These are phyloP conservation scores for Paramarasmius palmivorus DNA, from an alignment of 1,284 basidiomycete genomes.

Conservation along the genomic window DNA sequence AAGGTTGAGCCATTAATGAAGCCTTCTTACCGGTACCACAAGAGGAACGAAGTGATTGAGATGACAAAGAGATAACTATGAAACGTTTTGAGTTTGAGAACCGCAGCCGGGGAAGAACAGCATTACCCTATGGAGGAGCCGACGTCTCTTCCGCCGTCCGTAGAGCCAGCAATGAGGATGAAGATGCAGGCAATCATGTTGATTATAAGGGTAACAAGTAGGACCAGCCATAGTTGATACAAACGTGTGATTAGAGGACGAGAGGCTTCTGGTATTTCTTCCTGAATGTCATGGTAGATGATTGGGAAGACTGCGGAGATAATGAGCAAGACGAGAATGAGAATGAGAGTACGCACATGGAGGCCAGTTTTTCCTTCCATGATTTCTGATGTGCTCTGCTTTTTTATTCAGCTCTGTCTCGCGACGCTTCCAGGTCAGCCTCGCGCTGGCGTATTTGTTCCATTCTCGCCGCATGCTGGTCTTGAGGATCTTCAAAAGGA, in stretches of 20 bases:
- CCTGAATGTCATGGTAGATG: constrained; percentile 89
- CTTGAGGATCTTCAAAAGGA: constrained; percentile 77
- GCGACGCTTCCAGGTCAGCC: constrained; percentile 74
- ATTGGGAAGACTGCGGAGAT: constrained; percentile 78
- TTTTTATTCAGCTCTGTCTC: constrained; percentile 70
- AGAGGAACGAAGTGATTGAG: constrained; percentile 77
- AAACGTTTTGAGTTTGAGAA: constrained; percentile 19
- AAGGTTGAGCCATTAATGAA: background rate
- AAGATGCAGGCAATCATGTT: constrained; percentile 93
- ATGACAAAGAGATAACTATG: constrained; percentile 85
- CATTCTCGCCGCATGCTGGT: constrained; percentile 41
- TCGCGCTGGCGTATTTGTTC: constrained; percentile 75
- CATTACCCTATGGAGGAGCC: constrained; percentile 78
- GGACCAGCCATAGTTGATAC: constrained; percentile 87
- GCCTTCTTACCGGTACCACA: constrained; percentile 84
- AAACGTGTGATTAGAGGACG: constrained; percentile 81
- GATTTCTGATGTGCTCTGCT: constrained; percentile 72
- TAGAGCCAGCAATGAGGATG: constrained; percentile 75
- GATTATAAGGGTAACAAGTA: constrained; percentile 76
- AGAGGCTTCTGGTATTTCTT: constrained; percentile 86
- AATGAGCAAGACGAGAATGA: constrained; percentile 15
- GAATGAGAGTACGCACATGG: constrained; percentile 55
- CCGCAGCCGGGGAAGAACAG: constrained; percentile 18
- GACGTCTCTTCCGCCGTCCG: constrained; percentile 80
- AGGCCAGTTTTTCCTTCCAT: constrained; percentile 91